Base-by-base conservation (phyloP, 1,139 yeast species). In the Diutina catenulata region DNA sequence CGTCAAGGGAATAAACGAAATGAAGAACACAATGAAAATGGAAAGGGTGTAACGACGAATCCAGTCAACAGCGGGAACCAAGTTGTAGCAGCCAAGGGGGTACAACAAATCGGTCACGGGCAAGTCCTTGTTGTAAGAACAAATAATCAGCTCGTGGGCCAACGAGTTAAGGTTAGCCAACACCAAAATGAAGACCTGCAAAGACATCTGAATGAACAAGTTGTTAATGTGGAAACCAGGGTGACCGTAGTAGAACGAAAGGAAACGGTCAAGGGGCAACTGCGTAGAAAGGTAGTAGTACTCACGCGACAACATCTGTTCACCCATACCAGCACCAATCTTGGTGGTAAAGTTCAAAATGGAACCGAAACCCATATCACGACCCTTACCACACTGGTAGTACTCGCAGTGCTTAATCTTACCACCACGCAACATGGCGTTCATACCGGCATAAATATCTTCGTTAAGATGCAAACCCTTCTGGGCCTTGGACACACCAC, bases 281-380 rank as follows among this genome's bases (percentile, higher is more conserved):
- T 91, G 98, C 44, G 98, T 91, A 51, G 97, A 95, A 60, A 91
- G 70, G 63, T 91, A 91, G 66, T 88, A 91, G 68, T 91, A 91
- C 64, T 91, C 98, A 70, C 98, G 83, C 42, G 96, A 87, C 57
- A 91, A 71, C 93, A 91, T 88, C 66, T 91, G 98, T 66, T 91
- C 98, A 67, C 98, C 98, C 98, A 91, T 91, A 82, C 98, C 98
- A 55, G 97, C 95, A 72, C 98, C 98, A 78, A 91, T 91, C 74
- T 91, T 91, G 44, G 98, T 91, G 27, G 97, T 91, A 78, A 91
- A 91, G 67, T 91, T 91, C 71, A 91, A 76, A 74, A 91, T 87
- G 31, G 98, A 88, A 46, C 96, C 96, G 63, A 91, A 91, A 68
- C 98, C 98, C 69, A 91, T 77, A 80, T 91, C 98, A 79, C 98